Percentiles rank a stretch among this genome's conserved stretches.
phyloP scores from a whole-genome alignment of 257 asterid species.

The Solanum sejunctum region DNA sequence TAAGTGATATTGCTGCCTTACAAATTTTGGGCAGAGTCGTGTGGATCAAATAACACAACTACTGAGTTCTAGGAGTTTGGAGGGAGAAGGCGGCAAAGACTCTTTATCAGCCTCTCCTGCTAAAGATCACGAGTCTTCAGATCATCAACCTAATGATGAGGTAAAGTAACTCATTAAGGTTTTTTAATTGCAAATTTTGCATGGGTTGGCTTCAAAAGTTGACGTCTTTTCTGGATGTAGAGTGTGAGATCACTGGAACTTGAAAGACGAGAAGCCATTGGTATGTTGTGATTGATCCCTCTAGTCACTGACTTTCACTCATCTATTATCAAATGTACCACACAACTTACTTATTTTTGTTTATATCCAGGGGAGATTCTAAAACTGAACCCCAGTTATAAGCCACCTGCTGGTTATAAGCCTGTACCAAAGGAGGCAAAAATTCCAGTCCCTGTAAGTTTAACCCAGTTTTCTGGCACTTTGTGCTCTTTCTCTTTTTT shows the following conservation, averaged over 20 bases:
- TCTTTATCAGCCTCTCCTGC: conserved; percentile 18
- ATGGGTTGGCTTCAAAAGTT: conserved; percentile 13
- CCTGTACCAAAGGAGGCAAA: conserved; percentile 75
- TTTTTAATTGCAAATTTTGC: background rate
- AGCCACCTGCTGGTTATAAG: conserved; percentile 71
- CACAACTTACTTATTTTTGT: background rate
- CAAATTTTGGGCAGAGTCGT: conserved; percentile 84
- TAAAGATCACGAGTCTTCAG: conserved; percentile 16
- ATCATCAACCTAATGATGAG: conserved; percentile 44
- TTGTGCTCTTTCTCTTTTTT: background rate
- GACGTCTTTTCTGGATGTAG: conserved; percentile 16
- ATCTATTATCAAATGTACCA: background rate
- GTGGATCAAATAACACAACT: conserved; percentile 70
- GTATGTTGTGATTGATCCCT: conserved; percentile 26
- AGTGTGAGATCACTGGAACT: conserved; percentile 45
- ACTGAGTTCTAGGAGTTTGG: conserved; percentile 45
- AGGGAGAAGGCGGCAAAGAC: conserved; percentile 27
- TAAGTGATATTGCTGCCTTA: conserved; percentile 63
- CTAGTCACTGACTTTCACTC: background rate
- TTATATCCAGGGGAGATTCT: conserved; percentile 62
- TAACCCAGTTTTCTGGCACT: conserved; percentile 1
- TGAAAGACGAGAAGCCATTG: conserved; percentile 77
- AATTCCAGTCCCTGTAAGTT: conserved; percentile 78
- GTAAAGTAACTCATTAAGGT: conserved; percentile 20
- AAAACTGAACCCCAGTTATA: conserved; percentile 65